Base-by-base conservation (phyloP, 805 yeast species). In the Lipomyces starkeyi region DNA sequence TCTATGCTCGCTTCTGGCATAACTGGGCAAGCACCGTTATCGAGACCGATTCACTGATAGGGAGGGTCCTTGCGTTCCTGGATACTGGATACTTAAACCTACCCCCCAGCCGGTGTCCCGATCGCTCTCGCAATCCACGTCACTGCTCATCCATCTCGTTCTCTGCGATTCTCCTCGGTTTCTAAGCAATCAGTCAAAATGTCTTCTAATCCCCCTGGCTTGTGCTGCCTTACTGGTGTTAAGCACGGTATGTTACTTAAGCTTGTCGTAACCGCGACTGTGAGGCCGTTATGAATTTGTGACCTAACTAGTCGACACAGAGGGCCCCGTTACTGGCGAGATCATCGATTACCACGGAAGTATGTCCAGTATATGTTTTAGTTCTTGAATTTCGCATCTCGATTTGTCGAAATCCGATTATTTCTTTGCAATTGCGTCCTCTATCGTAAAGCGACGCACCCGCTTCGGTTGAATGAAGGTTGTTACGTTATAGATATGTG, bases 271-370 rank as follows among this genome's bases (percentile, higher is more conserved):
- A 49, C 20, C 5, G 37, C 59, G 55, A 37, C 40, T 37, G 40
- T 37, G 40, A 0, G 17, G 14, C 2, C 13, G 40, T 37, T 3
- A 9, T 37, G 40, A 37, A 37, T 11, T 14, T 13, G 14, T 37
- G 40, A 37, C 40, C 40, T 37, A 37, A 37, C 40, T 11, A 37
- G 14, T 37, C 20, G 49, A 43, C 40, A 20, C 59, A 66, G 69
- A 68, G 71, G 71, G 69, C 37, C 57, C 64, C 13, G 57, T 68
- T 59, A 20, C 67, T 32, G 72, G 72, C 55, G 67, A 67, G 59
- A 61, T 69, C 29, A 62, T 68, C 63, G 72, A 69, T 66, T 69
- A 58, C 67, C 72, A 69, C 66, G 72, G 72, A 64, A 34, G 72
- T 69, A 58, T 43, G 68, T 68, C 5, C 27, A 6, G 1, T 53